These are phyloP conservation scores for Aspergillus heteromorphus DNA, from an alignment of 495 filamentous ascomycete species.

Conservation along the genomic window DNA sequence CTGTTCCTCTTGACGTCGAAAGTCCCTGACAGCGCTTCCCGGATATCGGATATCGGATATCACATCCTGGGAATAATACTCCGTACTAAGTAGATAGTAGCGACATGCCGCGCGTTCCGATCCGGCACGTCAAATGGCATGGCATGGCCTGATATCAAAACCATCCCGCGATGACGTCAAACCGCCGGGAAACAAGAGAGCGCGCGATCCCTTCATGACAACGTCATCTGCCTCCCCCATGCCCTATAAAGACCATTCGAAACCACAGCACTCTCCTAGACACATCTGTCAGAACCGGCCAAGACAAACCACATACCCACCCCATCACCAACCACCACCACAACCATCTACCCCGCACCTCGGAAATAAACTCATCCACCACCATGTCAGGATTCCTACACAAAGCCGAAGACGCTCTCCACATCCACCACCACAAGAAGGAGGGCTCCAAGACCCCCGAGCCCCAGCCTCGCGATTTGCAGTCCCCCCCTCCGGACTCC, in stretches of 20 bases:
- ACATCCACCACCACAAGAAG: background rate
- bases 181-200: background rate
- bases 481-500: background rate
- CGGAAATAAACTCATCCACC: background rate
- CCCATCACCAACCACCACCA: background rate
- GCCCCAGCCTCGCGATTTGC: background rate
- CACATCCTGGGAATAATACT: too few relatives aligned
- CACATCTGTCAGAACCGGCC: too few relatives aligned
- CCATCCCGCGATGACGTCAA: background rate
- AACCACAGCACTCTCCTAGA: too few relatives aligned
- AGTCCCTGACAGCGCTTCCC: too few relatives aligned
- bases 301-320: background rate
- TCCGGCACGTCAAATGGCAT: background rate
- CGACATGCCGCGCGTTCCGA: background rate
- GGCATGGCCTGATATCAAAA: background rate
- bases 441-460: background rate
- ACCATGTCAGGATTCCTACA: background rate
- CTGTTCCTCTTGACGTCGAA: too few relatives aligned
- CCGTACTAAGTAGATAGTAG: too few relatives aligned
- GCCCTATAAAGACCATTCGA: too few relatives aligned
- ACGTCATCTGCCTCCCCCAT: background rate
- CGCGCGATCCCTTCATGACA: background rate
- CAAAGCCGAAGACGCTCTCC: background rate
- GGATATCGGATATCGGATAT: too few relatives aligned
- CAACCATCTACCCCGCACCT: background rate